Conservation (phyloP, 139 green algal species). For the Mesotaenium endlicherianum region DNA sequence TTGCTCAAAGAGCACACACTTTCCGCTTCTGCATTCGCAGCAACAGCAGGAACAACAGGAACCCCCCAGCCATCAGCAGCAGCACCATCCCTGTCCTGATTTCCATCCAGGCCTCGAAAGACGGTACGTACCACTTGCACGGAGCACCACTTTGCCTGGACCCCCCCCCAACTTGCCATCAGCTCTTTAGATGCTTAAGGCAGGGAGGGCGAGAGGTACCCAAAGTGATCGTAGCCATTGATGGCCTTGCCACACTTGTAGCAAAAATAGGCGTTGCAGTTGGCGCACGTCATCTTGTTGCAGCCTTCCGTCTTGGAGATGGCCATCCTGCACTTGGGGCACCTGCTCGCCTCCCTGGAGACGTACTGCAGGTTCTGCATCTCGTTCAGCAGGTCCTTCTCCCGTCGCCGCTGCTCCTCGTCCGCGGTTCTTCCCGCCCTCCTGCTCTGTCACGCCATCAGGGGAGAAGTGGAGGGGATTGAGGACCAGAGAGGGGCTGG, state of each 20-base stretch:
- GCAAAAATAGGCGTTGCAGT: slow-evolving; percentile 69
- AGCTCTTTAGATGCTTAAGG: background rate
- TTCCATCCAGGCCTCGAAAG: too few species aligned
- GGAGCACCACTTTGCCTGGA: background rate
- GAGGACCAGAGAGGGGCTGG: too few species aligned
- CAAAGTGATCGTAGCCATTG: slow-evolving; percentile 42
- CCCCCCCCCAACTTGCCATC: background rate
- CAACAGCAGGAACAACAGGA: background rate
- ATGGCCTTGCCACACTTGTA: slow-evolving; percentile 53
- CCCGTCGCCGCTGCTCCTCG: slow-evolving; percentile 19
- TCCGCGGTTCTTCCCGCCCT: background rate
- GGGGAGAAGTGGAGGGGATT: too few species aligned
- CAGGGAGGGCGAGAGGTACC: background rate
- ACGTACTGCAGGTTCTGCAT: slow-evolving; percentile 29
- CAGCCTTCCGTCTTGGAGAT: slow-evolving; percentile 58
- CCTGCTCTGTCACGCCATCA: too few species aligned
- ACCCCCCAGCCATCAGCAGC: background rate
- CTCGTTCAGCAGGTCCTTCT: slow-evolving; percentile 36
- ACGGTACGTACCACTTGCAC: too few species aligned
- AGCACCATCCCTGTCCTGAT: too few species aligned
- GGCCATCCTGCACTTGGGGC: slow-evolving; percentile 43
- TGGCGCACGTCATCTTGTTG: slow-evolving; percentile 85
- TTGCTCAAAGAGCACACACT: slow-evolving; percentile 35
- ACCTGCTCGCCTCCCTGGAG: slow-evolving; percentile 20
- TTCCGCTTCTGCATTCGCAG: background rate